Evolutionary conservation across 345 rosid genomes (phyloP).

Genomic region (Dimocarpus longan): DNA sequence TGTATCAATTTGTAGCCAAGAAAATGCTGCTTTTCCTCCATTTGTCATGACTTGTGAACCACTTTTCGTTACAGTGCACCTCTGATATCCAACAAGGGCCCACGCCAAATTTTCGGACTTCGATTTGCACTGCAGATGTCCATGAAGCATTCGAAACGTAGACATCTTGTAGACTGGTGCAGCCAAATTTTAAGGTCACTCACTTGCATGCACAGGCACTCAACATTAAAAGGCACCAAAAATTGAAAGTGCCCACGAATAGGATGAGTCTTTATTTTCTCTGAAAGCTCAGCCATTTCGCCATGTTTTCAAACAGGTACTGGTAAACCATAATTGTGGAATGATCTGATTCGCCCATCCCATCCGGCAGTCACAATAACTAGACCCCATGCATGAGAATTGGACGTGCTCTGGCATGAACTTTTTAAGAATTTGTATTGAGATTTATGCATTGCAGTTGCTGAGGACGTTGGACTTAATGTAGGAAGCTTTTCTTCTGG

Average conservation of each 20-base stretch:
- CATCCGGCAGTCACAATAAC: slow-evolving; percentile 92
- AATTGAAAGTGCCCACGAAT: not conserved
- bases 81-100: slow-evolving; percentile 27
- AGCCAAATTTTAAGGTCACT: slow-evolving; percentile 9
- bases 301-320: slow-evolving; percentile 47
- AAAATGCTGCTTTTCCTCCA: slow-evolving; percentile 11
- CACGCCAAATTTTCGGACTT: slow-evolving; percentile 21
- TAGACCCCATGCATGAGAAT: slow-evolving; percentile 84
- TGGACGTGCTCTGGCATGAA: slow-evolving; percentile 67
- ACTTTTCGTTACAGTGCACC: slow-evolving; percentile 7
- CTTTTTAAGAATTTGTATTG: slow-evolving; percentile 62
- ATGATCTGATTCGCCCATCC: slow-evolving; percentile 91
- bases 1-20: slow-evolving; percentile 22
- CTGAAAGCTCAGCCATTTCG: slow-evolving; percentile 19
- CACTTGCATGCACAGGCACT: slow-evolving; percentile 16
- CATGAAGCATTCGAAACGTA: slow-evolving; percentile 11
- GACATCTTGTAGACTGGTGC: slow-evolving; percentile 13
- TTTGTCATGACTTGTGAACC: slow-evolving; percentile 15
- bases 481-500: slow-evolving; percentile 88
- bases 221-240: slow-evolving; percentile 12
- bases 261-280: slow-evolving; percentile 11
- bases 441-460: slow-evolving; percentile 58
- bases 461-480: slow-evolving; percentile 40
- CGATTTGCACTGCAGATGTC: slow-evolving; percentile 18
- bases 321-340: slow-evolving; percentile 90